Percentiles rank a stretch among this genome's conserved stretches.
phyloP scores from a whole-genome alignment of 83 land plant species.

The Larix sibirica region DNA sequence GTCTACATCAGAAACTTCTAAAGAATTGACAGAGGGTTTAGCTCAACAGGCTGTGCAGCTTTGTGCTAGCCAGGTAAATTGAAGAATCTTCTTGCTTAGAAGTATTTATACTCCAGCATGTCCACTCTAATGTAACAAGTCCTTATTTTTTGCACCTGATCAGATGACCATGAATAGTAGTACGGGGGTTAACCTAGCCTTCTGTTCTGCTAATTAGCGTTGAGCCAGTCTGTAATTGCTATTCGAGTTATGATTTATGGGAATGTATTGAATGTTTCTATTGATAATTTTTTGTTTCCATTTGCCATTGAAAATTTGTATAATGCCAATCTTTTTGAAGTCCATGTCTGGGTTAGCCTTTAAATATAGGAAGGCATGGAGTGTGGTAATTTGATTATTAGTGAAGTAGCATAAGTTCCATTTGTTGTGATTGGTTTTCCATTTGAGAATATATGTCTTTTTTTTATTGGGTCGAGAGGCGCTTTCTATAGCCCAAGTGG shows the following conservation, averaged over 20 bases:
- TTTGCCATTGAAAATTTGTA: background rate
- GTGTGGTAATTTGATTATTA: background rate
- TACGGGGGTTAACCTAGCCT: background rate
- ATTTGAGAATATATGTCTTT: background rate
- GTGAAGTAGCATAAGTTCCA: background rate
- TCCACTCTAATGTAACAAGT: background rate
- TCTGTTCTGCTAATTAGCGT: background rate
- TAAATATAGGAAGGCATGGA: background rate
- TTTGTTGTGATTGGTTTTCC: background rate
- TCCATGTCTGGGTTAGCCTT: background rate
- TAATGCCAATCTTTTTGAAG: background rate
- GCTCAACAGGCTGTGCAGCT: slow-evolving; percentile 54
- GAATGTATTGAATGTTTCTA: background rate
- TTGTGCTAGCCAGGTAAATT: slow-evolving; percentile 80
- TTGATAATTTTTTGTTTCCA: background rate
- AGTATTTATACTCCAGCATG: background rate
- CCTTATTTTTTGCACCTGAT: background rate
- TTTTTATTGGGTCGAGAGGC: background rate
- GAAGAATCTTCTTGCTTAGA: background rate
- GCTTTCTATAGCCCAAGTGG: no score
- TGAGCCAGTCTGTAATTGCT: background rate
- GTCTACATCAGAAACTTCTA: slow-evolving; percentile 54
- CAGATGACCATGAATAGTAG: background rate
- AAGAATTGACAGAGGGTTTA: slow-evolving; percentile 59
- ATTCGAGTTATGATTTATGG: background rate